Evolutionary conservation across 495 filamentous ascomycete genomes (phyloP).

Genomic region (Baudoinia panamericana): DNA sequence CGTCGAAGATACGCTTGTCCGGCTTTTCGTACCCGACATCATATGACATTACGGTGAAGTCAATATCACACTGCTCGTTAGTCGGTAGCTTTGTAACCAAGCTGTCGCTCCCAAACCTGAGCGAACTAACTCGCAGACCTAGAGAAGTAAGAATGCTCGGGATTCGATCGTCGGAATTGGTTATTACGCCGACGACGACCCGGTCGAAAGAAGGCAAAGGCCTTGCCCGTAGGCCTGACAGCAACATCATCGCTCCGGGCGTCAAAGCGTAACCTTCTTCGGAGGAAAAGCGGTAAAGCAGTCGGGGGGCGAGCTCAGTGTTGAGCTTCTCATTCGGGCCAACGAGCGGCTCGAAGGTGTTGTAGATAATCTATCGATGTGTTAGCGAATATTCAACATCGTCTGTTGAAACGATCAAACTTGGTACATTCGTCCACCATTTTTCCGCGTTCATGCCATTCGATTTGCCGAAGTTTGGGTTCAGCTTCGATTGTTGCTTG

Average conservation of each 20-base stretch:
- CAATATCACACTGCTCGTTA: constrained; percentile 36
- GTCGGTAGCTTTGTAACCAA: not conserved
- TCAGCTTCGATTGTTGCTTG: constrained; percentile 33
- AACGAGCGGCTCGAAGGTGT: constrained; percentile 34
- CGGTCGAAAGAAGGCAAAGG: constrained; percentile 3
- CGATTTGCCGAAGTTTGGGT: constrained; percentile 59
- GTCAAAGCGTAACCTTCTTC: constrained; percentile 47
- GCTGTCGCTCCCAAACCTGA: not conserved
- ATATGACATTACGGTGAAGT: constrained; percentile 59
- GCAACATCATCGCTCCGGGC: constrained; percentile 41
- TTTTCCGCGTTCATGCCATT: constrained; percentile 40
- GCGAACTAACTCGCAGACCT: constrained; percentile 42
- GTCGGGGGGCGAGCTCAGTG: constrained; percentile 35
- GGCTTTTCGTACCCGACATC: constrained; percentile 63
- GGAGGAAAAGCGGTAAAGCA: constrained; percentile 50
- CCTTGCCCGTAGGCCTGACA: constrained; percentile 32
- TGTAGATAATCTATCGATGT: constrained; percentile 29
- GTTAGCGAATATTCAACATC: not conserved
- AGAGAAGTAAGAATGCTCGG: constrained; percentile 46
- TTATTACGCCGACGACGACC: constrained; percentile 52
- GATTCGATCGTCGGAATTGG: constrained; percentile 67
- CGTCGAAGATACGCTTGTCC: constrained; percentile 46
- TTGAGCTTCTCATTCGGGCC: constrained; percentile 29
- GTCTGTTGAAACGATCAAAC: not conserved
- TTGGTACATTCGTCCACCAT: constrained; percentile 56